Evolutionary conservation across 2,329 filamentous ascomycete species (phyloP), one percentile per base, ranked within the genome.

Genomic region (Boeremia lycopersici): DNA sequence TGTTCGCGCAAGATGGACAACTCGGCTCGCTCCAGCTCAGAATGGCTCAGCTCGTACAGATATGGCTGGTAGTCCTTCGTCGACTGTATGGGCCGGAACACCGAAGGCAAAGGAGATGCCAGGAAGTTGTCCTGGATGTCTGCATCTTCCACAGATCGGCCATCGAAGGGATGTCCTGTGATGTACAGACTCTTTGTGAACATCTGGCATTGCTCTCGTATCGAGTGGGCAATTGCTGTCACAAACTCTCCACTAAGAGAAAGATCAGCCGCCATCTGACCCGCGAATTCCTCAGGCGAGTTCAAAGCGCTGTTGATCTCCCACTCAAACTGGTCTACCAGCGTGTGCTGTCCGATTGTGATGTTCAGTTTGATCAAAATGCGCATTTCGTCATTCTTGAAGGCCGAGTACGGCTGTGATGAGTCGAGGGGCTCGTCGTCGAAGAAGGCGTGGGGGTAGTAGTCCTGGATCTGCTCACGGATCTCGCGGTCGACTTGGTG

Each of bases 321-420:
- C 95, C 95, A 99, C 76, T 99, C 95, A 59, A 99, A 98, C 73
- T 98, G 95, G 69, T 99, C 95, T 31, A 97, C 89, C 25, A 99
- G 81, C 0, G 93, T 98, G 70, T 96, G 91, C 60, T 91, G 89
- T 35, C 93, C 95, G 70, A 99, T 97, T 6, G 95, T 98, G 69
- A 99, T 96, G 76, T 98, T 97, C 45, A 99, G 82, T 76, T 97
- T 98, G 76, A 99, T 86, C 38, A 96, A 79, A 64, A 99, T 90
- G 45, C 95, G 89, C 93, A 99, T 97, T 78, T 99, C 95, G 72
- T 99, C 95, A 71, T 99, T 96, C 77, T 98, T 98, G 80, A 97
- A 96, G 6, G 95, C 93, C 34, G 84, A 88, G 72, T 98, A 98
- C 0, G 93, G 93, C 11, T 96, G 81, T 70, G 95, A 89, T 1